Conservation (phyloP, 2,329 filamentous ascomycete genomes). For the Alternaria dauci region DNA sequence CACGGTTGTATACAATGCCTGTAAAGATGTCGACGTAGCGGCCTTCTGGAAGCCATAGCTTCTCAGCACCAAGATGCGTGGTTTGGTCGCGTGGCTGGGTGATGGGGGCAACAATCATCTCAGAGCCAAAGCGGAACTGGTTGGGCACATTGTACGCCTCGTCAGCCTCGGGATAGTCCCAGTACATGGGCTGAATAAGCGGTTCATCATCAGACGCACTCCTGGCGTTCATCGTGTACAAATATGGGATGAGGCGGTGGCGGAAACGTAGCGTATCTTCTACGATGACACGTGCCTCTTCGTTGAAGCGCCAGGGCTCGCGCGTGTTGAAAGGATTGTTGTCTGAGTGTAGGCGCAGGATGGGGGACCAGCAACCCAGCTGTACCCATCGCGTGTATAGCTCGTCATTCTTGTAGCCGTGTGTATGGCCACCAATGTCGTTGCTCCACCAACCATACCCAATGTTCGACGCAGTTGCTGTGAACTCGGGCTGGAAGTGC, state of each 20-base stretch:
- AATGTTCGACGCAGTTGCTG: conserved; percentile 71
- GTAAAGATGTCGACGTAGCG: conserved; percentile 67
- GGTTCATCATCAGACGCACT: conserved; percentile 59
- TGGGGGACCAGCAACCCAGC: conserved; percentile 67
- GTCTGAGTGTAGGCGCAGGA: conserved; percentile 68
- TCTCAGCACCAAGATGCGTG: conserved; percentile 59
- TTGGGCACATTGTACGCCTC: conserved; percentile 66
- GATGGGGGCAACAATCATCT: conserved; percentile 66
- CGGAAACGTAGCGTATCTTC: conserved; percentile 62
- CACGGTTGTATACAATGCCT: conserved; percentile 65
- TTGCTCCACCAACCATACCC: conserved; percentile 75
- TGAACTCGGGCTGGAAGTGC: conserved; percentile 72
- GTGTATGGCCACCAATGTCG: conserved; percentile 71
- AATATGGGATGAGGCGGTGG: conserved; percentile 67
- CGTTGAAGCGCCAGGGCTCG: conserved; percentile 67
- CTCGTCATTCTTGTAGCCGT: conserved; percentile 66
- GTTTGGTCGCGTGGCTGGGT: conserved; percentile 59
- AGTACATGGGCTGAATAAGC: conserved; percentile 69
- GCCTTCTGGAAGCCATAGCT: conserved; percentile 65
- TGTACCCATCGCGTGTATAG: conserved; percentile 69
- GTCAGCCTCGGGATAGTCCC: conserved; percentile 62
- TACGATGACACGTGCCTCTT: conserved; percentile 58
- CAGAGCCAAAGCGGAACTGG: conserved; percentile 67
- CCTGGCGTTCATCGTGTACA: conserved; percentile 65
- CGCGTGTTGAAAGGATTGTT: conserved; percentile 67